phyloP scores from a whole-genome alignment of 1,284 basidiomycete species.

The Leccinum solheimii region DNA sequence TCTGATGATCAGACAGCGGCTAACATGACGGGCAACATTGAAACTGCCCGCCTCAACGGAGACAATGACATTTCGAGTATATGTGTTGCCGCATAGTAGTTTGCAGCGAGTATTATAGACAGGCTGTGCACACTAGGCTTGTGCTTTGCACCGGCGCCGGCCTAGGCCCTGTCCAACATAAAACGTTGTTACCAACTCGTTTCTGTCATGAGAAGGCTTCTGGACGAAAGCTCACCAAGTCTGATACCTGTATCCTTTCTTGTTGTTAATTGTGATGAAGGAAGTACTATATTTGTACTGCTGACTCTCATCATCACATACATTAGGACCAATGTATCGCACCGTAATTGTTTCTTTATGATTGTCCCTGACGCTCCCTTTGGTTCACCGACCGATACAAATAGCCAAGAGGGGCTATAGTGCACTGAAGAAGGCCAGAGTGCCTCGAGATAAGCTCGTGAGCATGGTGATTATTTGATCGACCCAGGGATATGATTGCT shows the following conservation, averaged over 20 bases:
- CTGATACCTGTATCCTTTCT: slow-evolving; percentile 29
- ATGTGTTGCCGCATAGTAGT: neutral
- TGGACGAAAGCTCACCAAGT: slow-evolving; percentile 17
- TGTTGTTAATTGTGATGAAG: slow-evolving; percentile 35
- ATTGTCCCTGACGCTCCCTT: slow-evolving; percentile 24
- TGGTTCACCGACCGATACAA: slow-evolving; percentile 2
- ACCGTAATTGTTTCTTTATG: slow-evolving; percentile 21
- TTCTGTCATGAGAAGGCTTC: slow-evolving; percentile 7
- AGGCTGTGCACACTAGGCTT: slow-evolving; percentile 15
- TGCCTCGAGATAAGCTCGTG: neutral
- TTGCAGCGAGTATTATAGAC: neutral
- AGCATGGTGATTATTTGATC: slow-evolving; percentile 5
- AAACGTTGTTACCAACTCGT: slow-evolving; percentile 8
- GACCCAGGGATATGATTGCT: slow-evolving; percentile 1
- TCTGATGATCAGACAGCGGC: slow-evolving; percentile 15
- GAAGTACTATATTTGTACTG: slow-evolving; percentile 29
- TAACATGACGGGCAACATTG: slow-evolving; percentile 10
- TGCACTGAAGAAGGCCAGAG: slow-evolving; percentile 1
- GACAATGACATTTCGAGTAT: slow-evolving; percentile 13
- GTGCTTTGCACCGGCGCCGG: slow-evolving; percentile 9
- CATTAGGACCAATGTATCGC: slow-evolving; percentile 16
- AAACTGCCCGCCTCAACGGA: slow-evolving; percentile 12
- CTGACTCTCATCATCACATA: slow-evolving; percentile 23
- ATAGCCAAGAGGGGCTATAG: neutral
- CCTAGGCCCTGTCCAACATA: slow-evolving; percentile 14